Evolutionary conservation across 1,284 basidiomycete genomes (phyloP).

Genomic region (Caloboletus inedulis): DNA sequence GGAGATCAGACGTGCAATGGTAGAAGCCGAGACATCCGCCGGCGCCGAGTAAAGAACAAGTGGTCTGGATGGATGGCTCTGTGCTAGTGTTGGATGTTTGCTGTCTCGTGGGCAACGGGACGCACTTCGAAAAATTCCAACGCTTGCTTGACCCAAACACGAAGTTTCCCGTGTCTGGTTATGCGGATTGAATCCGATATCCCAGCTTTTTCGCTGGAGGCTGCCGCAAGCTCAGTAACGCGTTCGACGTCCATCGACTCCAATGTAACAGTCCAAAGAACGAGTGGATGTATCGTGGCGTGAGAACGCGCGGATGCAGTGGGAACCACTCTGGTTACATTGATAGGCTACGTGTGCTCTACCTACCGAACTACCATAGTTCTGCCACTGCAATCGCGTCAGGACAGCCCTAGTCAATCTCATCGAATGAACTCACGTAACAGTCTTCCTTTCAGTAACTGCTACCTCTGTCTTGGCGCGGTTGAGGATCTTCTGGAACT

Average conservation of each 20-base stretch:
- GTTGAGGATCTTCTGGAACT: slow-evolving; percentile 98
- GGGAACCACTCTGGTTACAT: background rate
- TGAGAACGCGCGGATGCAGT: slow-evolving; percentile 15
- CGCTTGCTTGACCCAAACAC: slow-evolving; percentile 58
- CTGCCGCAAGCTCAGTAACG: slow-evolving; percentile 3
- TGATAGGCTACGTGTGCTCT: background rate
- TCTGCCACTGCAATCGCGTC: slow-evolving; percentile 41
- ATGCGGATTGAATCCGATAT: slow-evolving; percentile 46
- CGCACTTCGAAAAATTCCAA: slow-evolving; percentile 61
- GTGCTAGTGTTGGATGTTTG: slow-evolving; percentile 11
- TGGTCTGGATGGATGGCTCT: slow-evolving; percentile 57
- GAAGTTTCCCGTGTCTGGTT: slow-evolving; percentile 62
- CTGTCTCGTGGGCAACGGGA: slow-evolving; percentile 7
- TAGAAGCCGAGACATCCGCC: slow-evolving; percentile 38
- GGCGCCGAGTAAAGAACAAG: slow-evolving; percentile 71
- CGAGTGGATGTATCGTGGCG: slow-evolving; percentile 12
- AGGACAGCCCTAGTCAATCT: slow-evolving; percentile 8
- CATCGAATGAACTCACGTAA: slow-evolving; percentile 55
- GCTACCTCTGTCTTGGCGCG: slow-evolving; percentile 94
- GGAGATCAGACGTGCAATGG: slow-evolving; percentile 66
- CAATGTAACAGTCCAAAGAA: background rate
- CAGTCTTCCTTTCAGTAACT: slow-evolving; percentile 87
- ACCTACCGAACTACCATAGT: slow-evolving; percentile 50
- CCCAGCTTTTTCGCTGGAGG: slow-evolving; percentile 5
- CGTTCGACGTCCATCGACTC: slow-evolving; percentile 20